phyloP scores from a whole-genome alignment of 495 filamentous ascomycete genomes.

The Lindgomyces ingoldianus region DNA sequence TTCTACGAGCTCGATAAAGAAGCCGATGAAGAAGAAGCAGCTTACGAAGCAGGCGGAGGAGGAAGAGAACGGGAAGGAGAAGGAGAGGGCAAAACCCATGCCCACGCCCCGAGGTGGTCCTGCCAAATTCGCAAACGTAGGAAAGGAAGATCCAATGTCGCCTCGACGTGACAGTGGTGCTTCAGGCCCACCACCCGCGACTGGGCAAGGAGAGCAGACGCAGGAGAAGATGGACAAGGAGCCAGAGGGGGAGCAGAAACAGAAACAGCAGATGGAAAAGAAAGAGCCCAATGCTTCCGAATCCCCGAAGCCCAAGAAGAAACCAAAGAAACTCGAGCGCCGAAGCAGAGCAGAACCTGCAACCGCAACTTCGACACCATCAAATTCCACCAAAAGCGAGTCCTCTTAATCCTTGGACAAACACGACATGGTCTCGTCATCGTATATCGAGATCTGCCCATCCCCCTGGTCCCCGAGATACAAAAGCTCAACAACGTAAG shows the following conservation, averaged over 20 bases:
- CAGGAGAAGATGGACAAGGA: not conserved
- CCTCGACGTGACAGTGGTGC: too few relatives aligned
- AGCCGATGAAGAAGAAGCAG: slow-evolving; percentile 7
- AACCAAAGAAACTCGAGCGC: slow-evolving; percentile 33
- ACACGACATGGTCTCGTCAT: too few relatives aligned
- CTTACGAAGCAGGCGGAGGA: not conserved
- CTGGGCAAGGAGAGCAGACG: too few relatives aligned
- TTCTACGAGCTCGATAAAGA: slow-evolving; percentile 6
- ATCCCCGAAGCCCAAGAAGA: slow-evolving; percentile 22
- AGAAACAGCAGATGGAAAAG: not conserved
- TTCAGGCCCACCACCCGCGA: too few relatives aligned
- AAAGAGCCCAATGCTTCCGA: not conserved
- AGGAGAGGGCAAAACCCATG: not conserved
- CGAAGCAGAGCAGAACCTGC: not conserved
- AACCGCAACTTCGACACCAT: not conserved
- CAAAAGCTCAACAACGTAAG: too few relatives aligned
- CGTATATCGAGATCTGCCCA: too few relatives aligned
- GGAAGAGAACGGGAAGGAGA: not conserved
- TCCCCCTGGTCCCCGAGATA: too few relatives aligned
- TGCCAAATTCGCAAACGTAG: not conserved
- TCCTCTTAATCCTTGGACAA: slow-evolving; percentile 1
- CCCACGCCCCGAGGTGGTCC: slow-evolving; percentile 2
- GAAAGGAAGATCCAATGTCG: not conserved
- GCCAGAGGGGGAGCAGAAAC: not conserved
- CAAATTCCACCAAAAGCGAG: slow-evolving; percentile 6